phyloP scores from a whole-genome alignment of 345 rosid genomes.

The Pelargonium nanum region DNA sequence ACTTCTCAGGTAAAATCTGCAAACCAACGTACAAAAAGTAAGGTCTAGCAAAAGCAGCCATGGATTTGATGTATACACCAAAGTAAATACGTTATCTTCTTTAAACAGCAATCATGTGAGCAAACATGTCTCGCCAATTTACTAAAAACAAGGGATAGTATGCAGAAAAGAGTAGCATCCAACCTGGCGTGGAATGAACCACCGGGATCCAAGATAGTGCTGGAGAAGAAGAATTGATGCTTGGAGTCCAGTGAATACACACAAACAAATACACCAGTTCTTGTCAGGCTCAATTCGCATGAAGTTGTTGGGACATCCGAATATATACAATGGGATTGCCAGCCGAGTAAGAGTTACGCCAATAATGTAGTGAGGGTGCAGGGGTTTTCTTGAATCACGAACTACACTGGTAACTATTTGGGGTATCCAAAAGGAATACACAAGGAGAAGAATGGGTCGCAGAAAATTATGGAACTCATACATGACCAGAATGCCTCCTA shows the following conservation, averaged over 20 bases:
- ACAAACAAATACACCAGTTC: constrained; percentile 65
- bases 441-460: constrained; percentile 61
- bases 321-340: constrained; percentile 71
- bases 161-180: constrained; percentile 4
- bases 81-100: background rate
- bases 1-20: constrained; percentile 93
- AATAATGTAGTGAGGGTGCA: constrained; percentile 86
- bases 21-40: constrained; percentile 6
- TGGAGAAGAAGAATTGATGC: constrained; percentile 85
- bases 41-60: background rate
- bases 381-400: constrained; percentile 89
- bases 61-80: background rate
- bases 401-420: constrained; percentile 72
- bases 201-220: constrained; percentile 89
- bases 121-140: too few species aligned
- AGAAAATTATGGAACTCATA: constrained; percentile 80
- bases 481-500: constrained; percentile 94
- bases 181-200: constrained; percentile 95
- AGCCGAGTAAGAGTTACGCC: constrained; percentile 89
- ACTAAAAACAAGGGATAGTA: background rate
- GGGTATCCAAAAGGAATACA: constrained; percentile 95
- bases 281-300: constrained; percentile 84
- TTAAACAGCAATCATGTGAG: too few species aligned
- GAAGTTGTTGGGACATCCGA: constrained; percentile 93
- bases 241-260: constrained; percentile 63